Conservation (phyloP, 2,329 filamentous ascomycete species). For the Zymoseptoria pseudotritici region DNA sequence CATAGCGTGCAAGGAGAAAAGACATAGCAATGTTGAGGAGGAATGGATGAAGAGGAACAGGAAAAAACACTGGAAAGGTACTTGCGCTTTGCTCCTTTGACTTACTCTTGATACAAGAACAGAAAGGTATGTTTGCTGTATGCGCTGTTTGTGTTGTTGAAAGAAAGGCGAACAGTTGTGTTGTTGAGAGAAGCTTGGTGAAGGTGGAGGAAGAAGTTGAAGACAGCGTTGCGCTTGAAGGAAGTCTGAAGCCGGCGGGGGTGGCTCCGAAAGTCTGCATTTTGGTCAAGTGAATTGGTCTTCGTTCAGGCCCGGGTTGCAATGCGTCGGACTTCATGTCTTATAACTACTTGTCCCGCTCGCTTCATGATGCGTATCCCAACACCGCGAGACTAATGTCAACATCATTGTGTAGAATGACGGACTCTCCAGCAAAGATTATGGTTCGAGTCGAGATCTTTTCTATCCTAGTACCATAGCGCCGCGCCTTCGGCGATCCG, state of each 20-base stretch:
- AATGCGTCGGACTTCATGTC: too few species aligned
- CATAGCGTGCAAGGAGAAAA: neutral
- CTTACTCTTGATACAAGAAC: neutral
- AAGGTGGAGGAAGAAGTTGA: neutral
- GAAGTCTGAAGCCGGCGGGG: neutral
- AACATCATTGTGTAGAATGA: too few species aligned
- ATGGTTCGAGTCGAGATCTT: too few species aligned
- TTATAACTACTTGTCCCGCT: too few species aligned
- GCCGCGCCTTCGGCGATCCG: too few species aligned
- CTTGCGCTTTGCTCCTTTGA: neutral
- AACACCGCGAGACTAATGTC: too few species aligned
- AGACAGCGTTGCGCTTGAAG: neutral
- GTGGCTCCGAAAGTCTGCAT: neutral
- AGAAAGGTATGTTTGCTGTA: neutral
- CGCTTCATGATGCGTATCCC: too few species aligned
- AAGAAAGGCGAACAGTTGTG: neutral
- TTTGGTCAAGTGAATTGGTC: neutral
- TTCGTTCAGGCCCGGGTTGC: too few species aligned
- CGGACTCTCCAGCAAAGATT: too few species aligned
- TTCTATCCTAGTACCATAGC: too few species aligned
- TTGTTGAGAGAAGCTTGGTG: neutral
- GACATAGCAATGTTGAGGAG: neutral
- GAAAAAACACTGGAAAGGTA: neutral
- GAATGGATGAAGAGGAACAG: too few species aligned
- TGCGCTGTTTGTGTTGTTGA: neutral